A percentile compares a stretch with the other conserved stretches of the same genome.
Conservation (phyloP, 106 monocot species). For the Dendrobium huoshanense region DNA sequence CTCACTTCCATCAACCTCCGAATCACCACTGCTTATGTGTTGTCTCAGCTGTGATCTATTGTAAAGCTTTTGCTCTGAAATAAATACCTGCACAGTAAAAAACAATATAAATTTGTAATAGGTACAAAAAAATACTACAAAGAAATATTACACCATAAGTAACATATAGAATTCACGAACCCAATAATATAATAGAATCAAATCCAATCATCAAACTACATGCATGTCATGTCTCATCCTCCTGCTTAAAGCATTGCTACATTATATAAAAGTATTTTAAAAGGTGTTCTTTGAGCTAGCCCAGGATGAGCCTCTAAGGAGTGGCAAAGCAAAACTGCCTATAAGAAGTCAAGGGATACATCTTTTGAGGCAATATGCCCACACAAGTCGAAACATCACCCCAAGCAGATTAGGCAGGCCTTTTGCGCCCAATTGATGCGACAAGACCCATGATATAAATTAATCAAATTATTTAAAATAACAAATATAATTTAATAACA, state of each 20-base stretch:
- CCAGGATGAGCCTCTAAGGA: too few relatives aligned
- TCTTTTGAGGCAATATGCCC: too few relatives aligned
- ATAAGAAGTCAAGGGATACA: too few relatives aligned
- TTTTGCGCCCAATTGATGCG: too few relatives aligned
- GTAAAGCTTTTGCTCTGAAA: slow-evolving; percentile 96
- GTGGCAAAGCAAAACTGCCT: too few relatives aligned
- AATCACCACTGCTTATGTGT: slow-evolving; percentile 77
- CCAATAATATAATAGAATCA: neutral
- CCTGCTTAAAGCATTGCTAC: neutral
- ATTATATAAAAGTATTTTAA: neutral
- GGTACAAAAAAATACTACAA: neutral
- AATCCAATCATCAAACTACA: neutral
- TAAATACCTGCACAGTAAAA: slow-evolving; percentile 57
- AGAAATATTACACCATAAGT: neutral
- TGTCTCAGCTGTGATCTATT: slow-evolving; percentile 68
- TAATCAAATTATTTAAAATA: too few relatives aligned
- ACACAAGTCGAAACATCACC: too few relatives aligned
- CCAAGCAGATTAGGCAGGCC: too few relatives aligned
- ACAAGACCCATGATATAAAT: too few relatives aligned
- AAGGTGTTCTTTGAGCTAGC: too few relatives aligned
- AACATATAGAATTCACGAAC: neutral
- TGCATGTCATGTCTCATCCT: neutral
- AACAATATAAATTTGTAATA: neutral
- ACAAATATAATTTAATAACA: too few relatives aligned
- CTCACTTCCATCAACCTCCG: slow-evolving; percentile 89